These are phyloP conservation scores for Penicillium fuscoglaucum DNA, from an alignment of 2,329 filamentous ascomycete genomes.

Conservation along the genomic window DNA sequence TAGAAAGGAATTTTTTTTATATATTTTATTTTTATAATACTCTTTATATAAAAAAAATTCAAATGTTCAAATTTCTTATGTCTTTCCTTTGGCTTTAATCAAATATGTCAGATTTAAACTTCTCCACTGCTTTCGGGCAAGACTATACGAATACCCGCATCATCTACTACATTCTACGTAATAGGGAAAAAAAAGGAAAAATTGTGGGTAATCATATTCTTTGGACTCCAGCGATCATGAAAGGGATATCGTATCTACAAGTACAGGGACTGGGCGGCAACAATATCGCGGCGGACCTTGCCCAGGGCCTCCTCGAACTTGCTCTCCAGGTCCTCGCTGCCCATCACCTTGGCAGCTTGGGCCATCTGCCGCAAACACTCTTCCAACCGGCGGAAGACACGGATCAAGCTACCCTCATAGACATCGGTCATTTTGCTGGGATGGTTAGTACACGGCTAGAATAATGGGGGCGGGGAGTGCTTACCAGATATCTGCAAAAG, in stretches of 20 bases:
- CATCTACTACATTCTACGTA: constrained; percentile 3
- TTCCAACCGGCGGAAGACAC: constrained; percentile 91
- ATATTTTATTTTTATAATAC: not conserved
- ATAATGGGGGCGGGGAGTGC: constrained; percentile 39
- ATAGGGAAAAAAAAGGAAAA: not conserved
- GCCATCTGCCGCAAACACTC: constrained; percentile 93
- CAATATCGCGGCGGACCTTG: constrained; percentile 89
- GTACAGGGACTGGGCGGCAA: constrained; percentile 91
- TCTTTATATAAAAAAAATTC: not conserved
- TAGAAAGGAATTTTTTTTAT: not conserved
- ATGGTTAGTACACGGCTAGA: constrained; percentile 15
- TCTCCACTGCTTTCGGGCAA: constrained; percentile 8
- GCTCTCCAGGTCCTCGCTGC: constrained; percentile 85
- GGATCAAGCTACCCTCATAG: constrained; percentile 94
- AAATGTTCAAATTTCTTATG: not conserved
- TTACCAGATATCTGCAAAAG: constrained; percentile 93
- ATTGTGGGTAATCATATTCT: constrained; percentile 6
- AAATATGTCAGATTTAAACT: not conserved
- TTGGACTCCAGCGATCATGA: constrained; percentile 11
- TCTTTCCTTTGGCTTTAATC: not conserved
- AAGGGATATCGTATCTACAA: constrained; percentile 55
- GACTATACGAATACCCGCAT: constrained; percentile 8
- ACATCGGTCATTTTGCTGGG: constrained; percentile 96
- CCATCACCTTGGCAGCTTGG: constrained; percentile 96
- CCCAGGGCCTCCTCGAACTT: constrained; percentile 86